Percentiles rank a stretch among this genome's conserved stretches.
Evolutionary conservation across 441 rosid genomes (phyloP).

Genomic region (Macaranga tanarius): DNA sequence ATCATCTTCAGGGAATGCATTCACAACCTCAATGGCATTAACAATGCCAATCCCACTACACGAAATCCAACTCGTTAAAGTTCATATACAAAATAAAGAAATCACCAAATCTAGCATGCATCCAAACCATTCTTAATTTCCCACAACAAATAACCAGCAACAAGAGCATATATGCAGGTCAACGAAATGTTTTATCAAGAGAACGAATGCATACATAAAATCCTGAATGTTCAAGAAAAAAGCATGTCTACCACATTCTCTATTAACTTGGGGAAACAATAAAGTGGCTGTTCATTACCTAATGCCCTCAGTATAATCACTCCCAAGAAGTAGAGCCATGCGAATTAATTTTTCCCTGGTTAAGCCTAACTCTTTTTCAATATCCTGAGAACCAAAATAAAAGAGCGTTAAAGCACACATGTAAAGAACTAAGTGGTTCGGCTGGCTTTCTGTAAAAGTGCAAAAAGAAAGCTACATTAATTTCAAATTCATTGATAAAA

Average conservation of each 20-base stretch:
- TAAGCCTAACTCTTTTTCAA: conserved; percentile 90
- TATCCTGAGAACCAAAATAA: conserved; percentile 52
- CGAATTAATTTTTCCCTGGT: conserved; percentile 75
- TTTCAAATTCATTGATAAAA: not conserved
- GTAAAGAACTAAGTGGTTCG: not conserved
- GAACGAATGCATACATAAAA: not conserved
- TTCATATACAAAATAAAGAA: conserved; percentile 18
- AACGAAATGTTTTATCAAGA: not conserved
- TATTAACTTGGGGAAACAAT: conserved; percentile 17
- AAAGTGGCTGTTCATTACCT: conserved; percentile 46
- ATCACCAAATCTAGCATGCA: conserved; percentile 1
- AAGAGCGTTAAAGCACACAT: not conserved
- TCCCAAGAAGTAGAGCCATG: conserved; percentile 97
- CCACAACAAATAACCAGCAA: not conserved
- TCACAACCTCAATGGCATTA: conserved; percentile 93
- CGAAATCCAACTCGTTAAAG: conserved; percentile 24
- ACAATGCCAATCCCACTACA: conserved; percentile 98
- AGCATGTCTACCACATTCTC: conserved; percentile 1
- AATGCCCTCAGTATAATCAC: conserved; percentile 98
- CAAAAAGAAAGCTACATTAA: conserved; percentile 6
- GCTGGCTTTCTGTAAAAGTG: not conserved
- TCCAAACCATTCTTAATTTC: not conserved
- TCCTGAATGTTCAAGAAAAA: not conserved
- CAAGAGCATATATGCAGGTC: not conserved
- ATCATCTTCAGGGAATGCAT: conserved; percentile 91